Percentiles rank a stretch among this genome's conserved stretches.
Evolutionary conservation across 805 yeast genomes (phyloP).

Genomic region (Suhomyces sp.): DNA sequence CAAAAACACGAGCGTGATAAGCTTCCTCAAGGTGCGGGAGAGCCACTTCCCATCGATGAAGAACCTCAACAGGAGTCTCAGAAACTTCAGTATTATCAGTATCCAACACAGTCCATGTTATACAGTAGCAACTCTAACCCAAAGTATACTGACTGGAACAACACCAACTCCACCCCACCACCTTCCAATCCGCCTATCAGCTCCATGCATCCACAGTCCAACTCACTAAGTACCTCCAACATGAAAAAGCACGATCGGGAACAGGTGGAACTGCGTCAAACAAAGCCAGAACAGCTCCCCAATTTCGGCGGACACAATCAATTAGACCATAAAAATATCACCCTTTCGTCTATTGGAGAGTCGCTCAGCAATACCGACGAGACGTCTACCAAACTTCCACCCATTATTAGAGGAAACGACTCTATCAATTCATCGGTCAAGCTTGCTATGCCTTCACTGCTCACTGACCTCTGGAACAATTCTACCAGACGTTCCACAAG

Average conservation of each 20-base stretch:
- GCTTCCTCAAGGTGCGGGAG: background rate
- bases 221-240: conserved; percentile 6
- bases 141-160: background rate
- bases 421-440: background rate
- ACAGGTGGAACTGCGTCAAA: background rate
- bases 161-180: background rate
- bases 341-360: conserved; percentile 2
- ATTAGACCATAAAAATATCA: background rate
- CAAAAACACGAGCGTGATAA: background rate
- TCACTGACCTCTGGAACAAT: background rate
- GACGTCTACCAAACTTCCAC: background rate
- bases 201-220: background rate
- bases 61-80: background rate
- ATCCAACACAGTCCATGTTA: conserved; percentile 19
- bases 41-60: background rate
- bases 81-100: conserved; percentile 20
- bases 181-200: background rate
- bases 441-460: conserved; percentile 1
- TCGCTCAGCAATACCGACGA: background rate
- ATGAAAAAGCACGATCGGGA: conserved; percentile 5
- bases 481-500: background rate
- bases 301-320: background rate
- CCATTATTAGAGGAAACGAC: background rate
- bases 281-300: background rate
- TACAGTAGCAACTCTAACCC: background rate